Percentiles rank a stretch among this genome's conserved stretches.
phyloP scores from a whole-genome alignment of 192 early-diverging fungal species.

The Podila horticola region DNA sequence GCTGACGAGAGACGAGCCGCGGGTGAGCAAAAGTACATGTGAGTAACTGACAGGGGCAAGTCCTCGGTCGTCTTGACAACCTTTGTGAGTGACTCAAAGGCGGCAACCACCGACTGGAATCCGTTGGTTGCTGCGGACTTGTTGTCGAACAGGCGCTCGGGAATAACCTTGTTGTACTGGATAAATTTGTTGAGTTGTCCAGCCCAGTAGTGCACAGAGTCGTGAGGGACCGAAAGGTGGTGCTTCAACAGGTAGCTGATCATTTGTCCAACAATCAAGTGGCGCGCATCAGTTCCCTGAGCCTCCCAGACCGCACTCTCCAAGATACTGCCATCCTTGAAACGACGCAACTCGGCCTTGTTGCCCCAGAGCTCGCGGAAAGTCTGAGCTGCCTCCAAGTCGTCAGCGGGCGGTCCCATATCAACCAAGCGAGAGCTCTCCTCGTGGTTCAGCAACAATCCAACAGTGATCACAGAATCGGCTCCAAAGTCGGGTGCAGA shows the following conservation, averaged over 20 bases:
- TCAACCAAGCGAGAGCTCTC: conserved; percentile 81
- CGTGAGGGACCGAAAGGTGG: conserved; percentile 71
- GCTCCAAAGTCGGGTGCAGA: conserved; percentile 22
- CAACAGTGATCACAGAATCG: conserved; percentile 64
- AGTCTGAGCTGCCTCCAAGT: conserved; percentile 66
- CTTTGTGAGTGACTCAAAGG: conserved; percentile 74
- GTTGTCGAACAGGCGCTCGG: conserved; percentile 56
- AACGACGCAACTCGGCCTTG: conserved; percentile 89
- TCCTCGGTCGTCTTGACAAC: conserved; percentile 68
- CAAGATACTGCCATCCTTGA: conserved; percentile 92
- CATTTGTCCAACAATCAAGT: conserved; percentile 83
- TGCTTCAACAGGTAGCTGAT: conserved; percentile 77
- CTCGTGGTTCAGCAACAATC: conserved; percentile 77
- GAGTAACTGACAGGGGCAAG: conserved; percentile 73
- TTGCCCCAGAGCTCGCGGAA: conserved; percentile 93
- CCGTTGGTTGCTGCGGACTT: conserved; percentile 52
- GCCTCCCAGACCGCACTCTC: conserved; percentile 89
- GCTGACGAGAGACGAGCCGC: conserved; percentile 80
- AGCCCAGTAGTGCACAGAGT: conserved; percentile 68
- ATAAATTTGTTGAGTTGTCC: conserved; percentile 74
- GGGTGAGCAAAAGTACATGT: conserved; percentile 65
- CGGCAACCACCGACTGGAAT: conserved; percentile 74
- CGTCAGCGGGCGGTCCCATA: conserved; percentile 86
- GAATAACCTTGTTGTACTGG: conserved; percentile 58
- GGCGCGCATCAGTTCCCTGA: conserved; percentile 67